Evolutionary conservation across 768 basidiomycete species (phyloP), one percentile per base, ranked within the genome.

Genomic region (Mrakia blollopis): DNA sequence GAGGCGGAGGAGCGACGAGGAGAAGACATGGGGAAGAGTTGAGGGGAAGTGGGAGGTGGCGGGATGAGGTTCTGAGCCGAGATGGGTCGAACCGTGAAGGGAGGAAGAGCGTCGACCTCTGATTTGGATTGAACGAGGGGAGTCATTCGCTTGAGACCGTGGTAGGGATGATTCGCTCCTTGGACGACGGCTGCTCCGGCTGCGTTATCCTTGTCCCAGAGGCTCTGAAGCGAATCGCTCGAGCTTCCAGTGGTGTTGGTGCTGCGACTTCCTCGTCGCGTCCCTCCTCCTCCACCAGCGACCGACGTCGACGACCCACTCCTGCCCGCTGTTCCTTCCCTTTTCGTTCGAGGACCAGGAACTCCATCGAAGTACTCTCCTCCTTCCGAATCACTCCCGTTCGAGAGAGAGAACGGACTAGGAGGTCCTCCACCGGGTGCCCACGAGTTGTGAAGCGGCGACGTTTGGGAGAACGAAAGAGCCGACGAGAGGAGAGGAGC

Each of bases 201-300:
- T 5, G 23, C 37, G 65, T 68, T 39, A 39, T 39, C 65, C 25
- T 39, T 39, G 13, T 75, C 74, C 74, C 74, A 75, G 14, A 75
- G 52, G 68, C 67, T 69, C n/a, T 47, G 65, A 25, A 75, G 57
- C 41, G 76, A 77, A 44, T 77, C 76, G 47, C 70, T 65, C 35
- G 76, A 77, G 30, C 57, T 62, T 23, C 61, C 71, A 5, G 76
- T 77, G 61, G 76, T 72, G 73, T 47, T 69, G 14, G 74, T 77
- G 47, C 44, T 65, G 0, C 73, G 35, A 41, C 37, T 28, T 25
- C 62, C 69, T n/a, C 76, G 54, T 54, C 57, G 68, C n/a, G 35
- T 52, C 25, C 54, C 57, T 44, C 41, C 47, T 62, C 25, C 62
- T 37, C 61, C 65, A 23, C 25, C 30, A 30, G 67, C 54, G 16